Evolutionary conservation across 768 basidiomycete genomes (phyloP).

Genomic region (Clitopilus passeckerianus): DNA sequence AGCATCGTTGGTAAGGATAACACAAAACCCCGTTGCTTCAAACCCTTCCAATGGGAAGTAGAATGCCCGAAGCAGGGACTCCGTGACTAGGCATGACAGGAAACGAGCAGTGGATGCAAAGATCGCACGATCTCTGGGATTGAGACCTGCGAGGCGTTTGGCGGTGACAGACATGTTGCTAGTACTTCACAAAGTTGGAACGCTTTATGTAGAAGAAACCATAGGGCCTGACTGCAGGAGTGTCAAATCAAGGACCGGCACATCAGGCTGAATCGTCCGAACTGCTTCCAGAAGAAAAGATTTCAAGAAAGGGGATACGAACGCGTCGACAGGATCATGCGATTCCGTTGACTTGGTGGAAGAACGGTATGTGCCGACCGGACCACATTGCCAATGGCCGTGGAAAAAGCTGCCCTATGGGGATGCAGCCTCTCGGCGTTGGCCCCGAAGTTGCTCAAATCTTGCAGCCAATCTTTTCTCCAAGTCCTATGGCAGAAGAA

Average conservation of each 20-base stretch:
- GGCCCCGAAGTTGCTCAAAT: too few species aligned
- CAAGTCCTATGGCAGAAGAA: constrained; percentile 11
- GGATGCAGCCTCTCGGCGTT: constrained; percentile 34
- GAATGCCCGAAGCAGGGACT: constrained; percentile 44
- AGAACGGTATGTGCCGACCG: background rate
- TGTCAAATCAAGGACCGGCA: background rate
- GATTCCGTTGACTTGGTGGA: background rate
- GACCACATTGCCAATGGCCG: constrained; percentile 18
- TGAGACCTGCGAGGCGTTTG: constrained; percentile 19
- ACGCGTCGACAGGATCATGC: background rate
- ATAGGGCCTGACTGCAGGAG: background rate
- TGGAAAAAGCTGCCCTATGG: constrained; percentile 39
- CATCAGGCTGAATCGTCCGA: background rate
- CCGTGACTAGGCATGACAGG: constrained; percentile 54
- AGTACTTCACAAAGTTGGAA: background rate
- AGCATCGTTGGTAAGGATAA: constrained; percentile 30
- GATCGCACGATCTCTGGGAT: constrained; percentile 35
- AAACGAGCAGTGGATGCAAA: constrained; percentile 46
- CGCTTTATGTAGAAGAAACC: constrained; percentile 40
- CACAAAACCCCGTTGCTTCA: constrained; percentile 32
- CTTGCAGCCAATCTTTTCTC: constrained; percentile 28
- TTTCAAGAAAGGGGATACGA: background rate
- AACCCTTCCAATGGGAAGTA: constrained; percentile 34
- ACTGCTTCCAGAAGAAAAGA: background rate
- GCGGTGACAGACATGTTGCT: constrained; percentile 20